These are phyloP conservation scores for Glycine latifolia DNA, from an alignment of 306 rosid species.

Conservation along the genomic window DNA sequence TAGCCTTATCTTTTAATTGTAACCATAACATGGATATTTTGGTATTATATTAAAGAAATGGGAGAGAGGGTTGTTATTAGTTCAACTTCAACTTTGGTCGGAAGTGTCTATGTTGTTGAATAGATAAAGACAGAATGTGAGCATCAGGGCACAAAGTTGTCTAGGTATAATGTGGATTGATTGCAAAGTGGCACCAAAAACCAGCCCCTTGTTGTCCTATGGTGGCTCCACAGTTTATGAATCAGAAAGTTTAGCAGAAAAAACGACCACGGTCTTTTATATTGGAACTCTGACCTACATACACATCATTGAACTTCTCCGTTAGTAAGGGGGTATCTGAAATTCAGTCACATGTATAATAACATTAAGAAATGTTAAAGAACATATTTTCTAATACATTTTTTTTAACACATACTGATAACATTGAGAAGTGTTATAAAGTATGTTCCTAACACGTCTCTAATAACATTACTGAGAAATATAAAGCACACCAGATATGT, in stretches of 20 bases:
- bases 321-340: not conserved
- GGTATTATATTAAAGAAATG: not conserved
- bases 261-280: constrained; percentile 3
- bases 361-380: too few species aligned
- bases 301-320: constrained; percentile 20
- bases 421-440: too few species aligned
- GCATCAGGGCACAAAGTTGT: not conserved
- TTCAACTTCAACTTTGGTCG: not conserved
- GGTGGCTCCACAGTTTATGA: constrained; percentile 4
- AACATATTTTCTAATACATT: too few species aligned
- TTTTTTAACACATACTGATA: too few species aligned
- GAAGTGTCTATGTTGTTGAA: not conserved
- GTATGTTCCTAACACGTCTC: too few species aligned
- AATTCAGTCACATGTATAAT: not conserved
- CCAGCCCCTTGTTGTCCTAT: not conserved
- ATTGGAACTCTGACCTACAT: not conserved
- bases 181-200: constrained; percentile 30
- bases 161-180: constrained; percentile 31
- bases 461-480: not conserved
- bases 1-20: not conserved
- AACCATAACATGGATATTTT: not conserved
- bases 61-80: not conserved
- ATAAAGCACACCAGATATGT: not conserved
- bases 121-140: not conserved
- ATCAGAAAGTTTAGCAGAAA: constrained; percentile 33